phyloP scores from a whole-genome alignment of 2,329 filamentous ascomycete genomes.

The Neurospora sp. region DNA sequence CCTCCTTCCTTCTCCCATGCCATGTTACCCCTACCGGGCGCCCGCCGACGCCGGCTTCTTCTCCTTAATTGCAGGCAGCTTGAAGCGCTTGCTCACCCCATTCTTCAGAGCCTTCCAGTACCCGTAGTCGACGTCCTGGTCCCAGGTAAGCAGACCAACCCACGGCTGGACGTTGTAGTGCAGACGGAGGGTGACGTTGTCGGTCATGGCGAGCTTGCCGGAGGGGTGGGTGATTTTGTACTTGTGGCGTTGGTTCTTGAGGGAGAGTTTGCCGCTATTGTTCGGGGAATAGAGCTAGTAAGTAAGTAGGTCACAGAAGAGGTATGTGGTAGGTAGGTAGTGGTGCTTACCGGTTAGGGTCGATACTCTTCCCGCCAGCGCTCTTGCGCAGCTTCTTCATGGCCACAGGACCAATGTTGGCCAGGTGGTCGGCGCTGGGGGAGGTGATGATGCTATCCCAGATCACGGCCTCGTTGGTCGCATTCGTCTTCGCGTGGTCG shows the following conservation, averaged over 20 bases:
- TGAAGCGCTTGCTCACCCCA: constrained; percentile 55
- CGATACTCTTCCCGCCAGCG: constrained; percentile 48
- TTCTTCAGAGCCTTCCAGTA: constrained; percentile 56
- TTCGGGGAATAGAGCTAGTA: neutral
- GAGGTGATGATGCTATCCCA: constrained; percentile 92
- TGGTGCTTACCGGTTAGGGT: constrained; percentile 41
- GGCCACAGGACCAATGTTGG: constrained; percentile 48
- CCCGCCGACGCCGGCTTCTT: constrained; percentile 31
- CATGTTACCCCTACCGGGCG: constrained; percentile 5
- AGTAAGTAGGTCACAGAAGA: neutral
- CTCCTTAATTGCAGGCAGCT: constrained; percentile 54
- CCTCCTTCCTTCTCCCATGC: neutral
- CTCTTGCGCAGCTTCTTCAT: constrained; percentile 53
- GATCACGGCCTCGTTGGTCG: constrained; percentile 68
- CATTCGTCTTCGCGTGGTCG: constrained; percentile 23
- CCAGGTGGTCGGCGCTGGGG: constrained; percentile 51
- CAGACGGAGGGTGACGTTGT: constrained; percentile 67
- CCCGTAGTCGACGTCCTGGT: constrained; percentile 44
- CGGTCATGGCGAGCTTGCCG: constrained; percentile 63
- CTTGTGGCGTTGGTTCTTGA: constrained; percentile 83
- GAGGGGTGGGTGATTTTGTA: constrained; percentile 92
- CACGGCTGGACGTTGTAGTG: constrained; percentile 98
- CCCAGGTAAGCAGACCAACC: constrained; percentile 85
- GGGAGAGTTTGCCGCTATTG: constrained; percentile 51
- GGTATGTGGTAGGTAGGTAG: neutral